phyloP scores from a whole-genome alignment of 2,329 filamentous ascomycete genomes.

The Sporothrix euskadiensis region DNA sequence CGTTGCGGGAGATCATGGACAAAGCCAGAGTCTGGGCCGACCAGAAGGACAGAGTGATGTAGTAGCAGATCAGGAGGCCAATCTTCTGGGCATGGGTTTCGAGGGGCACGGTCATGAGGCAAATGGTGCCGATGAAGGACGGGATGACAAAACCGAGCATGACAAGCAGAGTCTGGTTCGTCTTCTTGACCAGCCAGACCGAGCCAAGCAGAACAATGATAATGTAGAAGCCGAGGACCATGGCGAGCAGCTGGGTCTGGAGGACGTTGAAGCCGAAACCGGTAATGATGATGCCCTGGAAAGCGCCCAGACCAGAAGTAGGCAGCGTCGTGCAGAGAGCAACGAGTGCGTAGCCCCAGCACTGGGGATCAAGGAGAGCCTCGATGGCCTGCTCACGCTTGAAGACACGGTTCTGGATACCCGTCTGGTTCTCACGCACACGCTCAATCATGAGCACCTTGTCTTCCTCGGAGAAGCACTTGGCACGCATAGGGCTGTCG shows the following conservation, averaged over 20 bases:
- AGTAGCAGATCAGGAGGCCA: slow-evolving; percentile 71
- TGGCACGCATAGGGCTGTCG: slow-evolving; percentile 70
- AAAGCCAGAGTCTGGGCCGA: slow-evolving; percentile 66
- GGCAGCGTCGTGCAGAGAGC: slow-evolving; percentile 70
- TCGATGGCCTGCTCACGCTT: slow-evolving; percentile 51
- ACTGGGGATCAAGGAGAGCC: slow-evolving; percentile 64
- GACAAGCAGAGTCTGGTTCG: slow-evolving; percentile 65
- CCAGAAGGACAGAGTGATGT: slow-evolving; percentile 76
- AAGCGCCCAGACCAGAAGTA: slow-evolving; percentile 70
- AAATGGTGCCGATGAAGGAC: slow-evolving; percentile 70
- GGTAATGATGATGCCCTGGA: slow-evolving; percentile 72
- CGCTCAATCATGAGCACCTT: slow-evolving; percentile 65
- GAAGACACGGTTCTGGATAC: slow-evolving; percentile 57
- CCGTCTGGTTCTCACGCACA: slow-evolving; percentile 61
- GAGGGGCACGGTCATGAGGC: slow-evolving; percentile 68
- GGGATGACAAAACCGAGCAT: slow-evolving; percentile 68
- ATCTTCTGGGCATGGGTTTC: slow-evolving; percentile 58
- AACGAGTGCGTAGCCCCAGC: slow-evolving; percentile 64
- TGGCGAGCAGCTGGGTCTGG: slow-evolving; percentile 71
- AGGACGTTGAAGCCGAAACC: slow-evolving; percentile 65
- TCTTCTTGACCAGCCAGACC: slow-evolving; percentile 66
- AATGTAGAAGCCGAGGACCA: slow-evolving; percentile 74
- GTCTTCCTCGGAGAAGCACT: slow-evolving; percentile 66
- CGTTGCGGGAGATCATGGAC: slow-evolving; percentile 67
- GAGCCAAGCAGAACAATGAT: slow-evolving; percentile 68